Base-by-base conservation (phyloP, 2,329 filamentous ascomycete genomes). In the Aspergillus fumigatiaffinis region DNA sequence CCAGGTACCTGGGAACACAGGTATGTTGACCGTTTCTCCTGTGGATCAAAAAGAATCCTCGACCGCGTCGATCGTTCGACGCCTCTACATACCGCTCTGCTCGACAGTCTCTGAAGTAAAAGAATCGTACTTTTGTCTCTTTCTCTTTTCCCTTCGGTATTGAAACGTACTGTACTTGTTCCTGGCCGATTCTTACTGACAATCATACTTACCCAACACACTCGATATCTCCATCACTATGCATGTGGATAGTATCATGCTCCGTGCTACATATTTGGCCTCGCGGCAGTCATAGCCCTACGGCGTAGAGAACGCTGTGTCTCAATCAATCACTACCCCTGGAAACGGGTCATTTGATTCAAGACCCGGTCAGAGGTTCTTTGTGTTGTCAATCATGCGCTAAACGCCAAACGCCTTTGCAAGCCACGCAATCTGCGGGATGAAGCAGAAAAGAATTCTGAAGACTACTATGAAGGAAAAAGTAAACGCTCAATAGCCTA, bases 1-100 rank as follows among this genome's bases (percentile, higher is more conserved):
- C 53, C 56, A 49, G 56, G 53, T 58, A 55, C 55, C 46, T 53
- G 53, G 53, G 56, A 56, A 20, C 47, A 12, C 51, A 44, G 51
- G 51, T 26, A 53, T 57, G 55, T 51, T 44, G 25, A 50, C 50
- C 35, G 17, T 53, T 41, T 52, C 29, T 56, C 49, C 44, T 38
- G 44, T 50, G 44, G 50, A 25, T 20, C 44, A 53, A 29, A 20
- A 25, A 14, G 14, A 14, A 35, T 29, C 26, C 28, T n/a, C 26
- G 21, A 17, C 17, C 20, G 50, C 26, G 26, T 53, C 38, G 44
- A 46, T 53, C 26, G 25, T 21, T 4, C 3, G 42, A 23, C 8
- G n/a, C 42, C 42, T 23, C 7, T 23, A 23, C 44, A 25, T 47
- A 23, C 44, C 44, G 14, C 21, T 23, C 1, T 26, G 44, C 44